Base-by-base conservation (phyloP, 2,329 filamentous ascomycete genomes). In the Arthroderma sp. region DNA sequence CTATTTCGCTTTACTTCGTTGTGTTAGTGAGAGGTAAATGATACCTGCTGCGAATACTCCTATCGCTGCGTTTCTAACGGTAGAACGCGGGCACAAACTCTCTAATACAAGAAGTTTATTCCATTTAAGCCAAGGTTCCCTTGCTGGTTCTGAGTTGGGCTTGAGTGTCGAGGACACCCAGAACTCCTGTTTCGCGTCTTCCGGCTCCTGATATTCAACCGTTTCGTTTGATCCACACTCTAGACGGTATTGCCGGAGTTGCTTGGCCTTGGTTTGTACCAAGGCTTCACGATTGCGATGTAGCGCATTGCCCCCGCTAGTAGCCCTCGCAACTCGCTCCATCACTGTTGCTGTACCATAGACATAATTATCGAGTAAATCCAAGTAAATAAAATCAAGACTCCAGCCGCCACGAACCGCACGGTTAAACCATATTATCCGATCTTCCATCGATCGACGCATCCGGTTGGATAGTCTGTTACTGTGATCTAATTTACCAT, bases 391-490 rank as follows among this genome's bases (percentile, higher is more conserved):
- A 11, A 6, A 27, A 29, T 46, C 39, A 9, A 36, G 9, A n/a
- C 36, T 33, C 34, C 33, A 46, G 10, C 9, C 11, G 6, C 29
- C 28, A 10, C 15, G 34, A 4, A 38, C 38, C 10, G 44, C 44
- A 36, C 32, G 10, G 27, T 46, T 40, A 11, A 46, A 46, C 44
- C 44, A 46, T 11, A 46, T 8, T 34, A 15, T 39, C 22, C 10
- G 28, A 11, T 46, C 29, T 9, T 39, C 29, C 31, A 46, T 28
- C 10, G 44, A 38, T 5, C 29, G 4, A 7, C 33, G 44, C 40
- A 46, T 46, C 8, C 33, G 40, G 8, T 11, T 9, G 28, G 44
- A 46, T n/a, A 46, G 29, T 2, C 7, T 22, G 7, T 42, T 34
- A 28, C 9, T 11, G 6, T 9, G 27, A 4, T n/a, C 9, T 9